Evolutionary conservation across 1,139 yeast genomes (phyloP), one percentile per base, ranked within the genome.

Genomic region (Magnusiomyces sp.): DNA sequence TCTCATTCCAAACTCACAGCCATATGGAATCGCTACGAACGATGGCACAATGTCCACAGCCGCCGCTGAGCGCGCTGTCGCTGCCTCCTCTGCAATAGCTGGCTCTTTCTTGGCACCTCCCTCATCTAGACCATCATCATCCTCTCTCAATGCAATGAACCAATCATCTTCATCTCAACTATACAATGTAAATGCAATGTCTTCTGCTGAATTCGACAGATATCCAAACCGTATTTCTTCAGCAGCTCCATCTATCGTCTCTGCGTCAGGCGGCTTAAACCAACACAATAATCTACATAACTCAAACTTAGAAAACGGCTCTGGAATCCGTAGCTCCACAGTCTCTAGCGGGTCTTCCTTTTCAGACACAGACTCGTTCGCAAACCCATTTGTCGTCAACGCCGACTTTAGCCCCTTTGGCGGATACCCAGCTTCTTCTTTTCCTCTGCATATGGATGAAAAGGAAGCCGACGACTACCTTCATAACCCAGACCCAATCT

Each of bases 401-500:
- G 69, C 71, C 2, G 74, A 70, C 55, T 70, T 70, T 46, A 80
- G 89, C 48, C 97, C 97, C 1, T 89, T 89, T 71, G 97, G 97
- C 50, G 97, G 96, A 10, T 89, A 86, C 65, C 96, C 97, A 1
- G 92, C 95, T 3, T 74, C 86, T 5, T 79, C 88, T 1, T 89
- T 89, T 70, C 96, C 96, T 0, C 70, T 89, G 50, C 81, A 79
- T 58, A 79, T 89, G 56, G 95, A 88, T 53, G 97, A 89, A 60
- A 85, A 85, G 66, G 97, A 89, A 67, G 83, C 87, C 2, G 97
- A 89, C 68, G 97, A 89, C 64, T 88, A 86, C 62, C 65, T 89
- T 56, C 97, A 89, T 67, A 89, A 89, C 65, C 97, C 96, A 1
- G 95, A 89, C 64, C 95, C 95, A 9, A 83, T 88, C 40, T 81